Evolutionary conservation across 192 early-diverging fungal genomes (phyloP).

Genomic region (Piromyces finnis): DNA sequence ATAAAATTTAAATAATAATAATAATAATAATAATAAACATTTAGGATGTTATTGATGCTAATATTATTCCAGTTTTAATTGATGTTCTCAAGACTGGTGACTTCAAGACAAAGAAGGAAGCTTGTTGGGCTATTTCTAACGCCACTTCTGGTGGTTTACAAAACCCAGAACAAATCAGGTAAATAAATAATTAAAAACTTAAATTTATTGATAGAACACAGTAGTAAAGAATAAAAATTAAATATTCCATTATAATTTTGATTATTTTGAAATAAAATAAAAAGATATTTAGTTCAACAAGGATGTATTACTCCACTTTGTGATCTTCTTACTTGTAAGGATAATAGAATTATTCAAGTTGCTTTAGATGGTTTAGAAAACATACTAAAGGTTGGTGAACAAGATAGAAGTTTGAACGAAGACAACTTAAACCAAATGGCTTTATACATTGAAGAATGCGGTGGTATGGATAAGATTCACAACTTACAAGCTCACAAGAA

Average conservation of each 20-base stretch:
- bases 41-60: slow-evolving; percentile 85
- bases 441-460: slow-evolving; percentile 76
- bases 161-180: slow-evolving; percentile 84
- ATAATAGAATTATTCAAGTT: slow-evolving; percentile 92
- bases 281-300: slow-evolving; percentile 60
- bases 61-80: slow-evolving; percentile 81
- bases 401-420: slow-evolving; percentile 38
- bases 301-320: slow-evolving; percentile 91
- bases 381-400: slow-evolving; percentile 88
- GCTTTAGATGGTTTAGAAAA: slow-evolving; percentile 97
- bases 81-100: slow-evolving; percentile 71
- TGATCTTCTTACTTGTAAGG: slow-evolving; percentile 74
- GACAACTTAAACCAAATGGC: slow-evolving; percentile 68
- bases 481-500: slow-evolving; percentile 88
- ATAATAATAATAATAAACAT: background rate
- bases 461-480: slow-evolving; percentile 91
- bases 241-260: too few relatives aligned
- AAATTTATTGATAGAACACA: background rate
- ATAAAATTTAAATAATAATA: too few relatives aligned
- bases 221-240: too few relatives aligned
- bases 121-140: slow-evolving; percentile 98
- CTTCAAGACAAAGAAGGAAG: slow-evolving; percentile 97
- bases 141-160: slow-evolving; percentile 86
- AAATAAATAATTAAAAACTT: background rate
- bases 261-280: too few relatives aligned